Conservation (phyloP, 192 early-diverging fungal species). For the Coemansia sp. region DNA sequence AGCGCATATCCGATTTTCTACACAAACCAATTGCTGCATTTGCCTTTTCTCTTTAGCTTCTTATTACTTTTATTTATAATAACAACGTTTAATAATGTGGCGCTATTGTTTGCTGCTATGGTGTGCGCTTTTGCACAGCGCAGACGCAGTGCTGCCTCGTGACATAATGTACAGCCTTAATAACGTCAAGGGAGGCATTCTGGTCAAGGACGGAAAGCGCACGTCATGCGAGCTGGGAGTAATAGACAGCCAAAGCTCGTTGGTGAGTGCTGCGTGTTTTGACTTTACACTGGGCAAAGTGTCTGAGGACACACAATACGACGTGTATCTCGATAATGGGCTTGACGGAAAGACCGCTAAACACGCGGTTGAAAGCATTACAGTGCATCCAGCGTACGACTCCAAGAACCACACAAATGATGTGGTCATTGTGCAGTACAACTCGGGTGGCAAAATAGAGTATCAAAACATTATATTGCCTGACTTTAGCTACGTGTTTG, state of each 20-base stretch:
- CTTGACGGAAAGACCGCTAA: constrained; percentile 2
- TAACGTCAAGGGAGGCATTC: constrained; percentile 3
- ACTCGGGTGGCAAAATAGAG: background rate
- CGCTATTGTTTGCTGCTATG: no score
- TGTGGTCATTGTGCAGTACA: background rate
- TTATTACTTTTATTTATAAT: no score
- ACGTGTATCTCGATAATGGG: constrained; percentile 9
- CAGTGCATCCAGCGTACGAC: background rate
- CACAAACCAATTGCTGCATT: no score
- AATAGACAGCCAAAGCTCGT: constrained; percentile 3
- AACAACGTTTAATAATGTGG: no score
- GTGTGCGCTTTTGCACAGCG: no score
- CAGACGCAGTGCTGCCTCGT: background rate
- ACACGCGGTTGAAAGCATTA: background rate
- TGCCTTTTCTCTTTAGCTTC: no score
- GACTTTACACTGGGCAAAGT: constrained; percentile 3
- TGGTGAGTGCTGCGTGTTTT: background rate
- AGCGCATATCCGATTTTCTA: no score
- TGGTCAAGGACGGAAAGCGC: constrained; percentile 10
- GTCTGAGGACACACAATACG: background rate
- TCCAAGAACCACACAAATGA: background rate
- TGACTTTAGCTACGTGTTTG: background rate
- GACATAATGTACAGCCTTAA: background rate
- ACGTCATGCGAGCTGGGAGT: constrained; percentile 18
- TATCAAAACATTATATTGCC: background rate